phyloP scores from a whole-genome alignment of 2,329 filamentous ascomycete species.

The Metarhizium robertsii region DNA sequence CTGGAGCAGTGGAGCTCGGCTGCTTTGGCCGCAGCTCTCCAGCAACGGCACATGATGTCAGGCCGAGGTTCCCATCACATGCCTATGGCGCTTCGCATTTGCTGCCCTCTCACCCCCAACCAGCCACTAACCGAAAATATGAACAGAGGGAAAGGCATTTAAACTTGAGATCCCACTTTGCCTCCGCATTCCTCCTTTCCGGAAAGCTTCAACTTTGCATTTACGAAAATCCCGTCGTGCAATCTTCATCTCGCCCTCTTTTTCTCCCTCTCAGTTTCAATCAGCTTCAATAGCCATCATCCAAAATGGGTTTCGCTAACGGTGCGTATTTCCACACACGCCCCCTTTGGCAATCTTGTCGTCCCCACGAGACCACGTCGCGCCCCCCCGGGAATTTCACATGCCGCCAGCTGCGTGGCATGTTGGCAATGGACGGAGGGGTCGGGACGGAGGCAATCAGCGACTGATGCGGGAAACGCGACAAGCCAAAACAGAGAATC shows the following conservation, averaged over 20 bases:
- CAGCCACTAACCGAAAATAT: background rate
- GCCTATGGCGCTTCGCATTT: background rate
- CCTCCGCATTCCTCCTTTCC: background rate
- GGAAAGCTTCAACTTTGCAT: background rate
- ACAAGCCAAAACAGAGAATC: background rate
- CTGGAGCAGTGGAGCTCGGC: no score
- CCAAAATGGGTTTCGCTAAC: constrained; percentile 63
- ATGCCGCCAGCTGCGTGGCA: background rate
- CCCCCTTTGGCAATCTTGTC: no score
- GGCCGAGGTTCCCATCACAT: constrained; percentile 7
- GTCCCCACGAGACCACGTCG: background rate
- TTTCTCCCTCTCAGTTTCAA: background rate
- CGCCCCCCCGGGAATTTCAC: no score
- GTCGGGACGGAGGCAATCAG: background rate
- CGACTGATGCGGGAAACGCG: background rate
- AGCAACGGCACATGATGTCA: constrained; percentile 4
- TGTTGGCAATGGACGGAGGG: background rate
- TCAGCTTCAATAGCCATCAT: background rate
- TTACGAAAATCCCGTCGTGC: background rate
- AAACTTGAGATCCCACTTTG: background rate
- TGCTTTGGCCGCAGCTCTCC: no score
- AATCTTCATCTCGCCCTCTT: background rate
- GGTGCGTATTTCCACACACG: constrained; percentile 29
- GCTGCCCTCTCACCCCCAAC: background rate
- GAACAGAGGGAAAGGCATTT: background rate